Evolutionary conservation across 352 stramenopile genomes (phyloP), one percentile per base, ranked within the genome.

Genomic region (Saprolegnia parasitica): DNA sequence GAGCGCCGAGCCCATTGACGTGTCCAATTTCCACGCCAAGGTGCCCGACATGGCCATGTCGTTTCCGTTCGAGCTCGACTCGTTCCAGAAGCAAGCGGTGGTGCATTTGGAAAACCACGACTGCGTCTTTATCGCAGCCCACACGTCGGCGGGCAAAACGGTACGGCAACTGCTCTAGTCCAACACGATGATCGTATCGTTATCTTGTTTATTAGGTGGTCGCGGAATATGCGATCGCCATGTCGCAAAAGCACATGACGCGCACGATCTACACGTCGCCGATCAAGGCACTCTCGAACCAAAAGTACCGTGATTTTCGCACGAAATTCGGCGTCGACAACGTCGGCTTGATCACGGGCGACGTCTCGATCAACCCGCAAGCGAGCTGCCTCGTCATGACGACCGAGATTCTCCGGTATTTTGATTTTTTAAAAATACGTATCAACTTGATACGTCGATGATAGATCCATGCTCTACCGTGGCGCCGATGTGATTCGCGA

Each of bases 281-380:
- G 9, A 99, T 99, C 83, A 99, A 99, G 74, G 98, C 97, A 42
- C 78, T 99, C 60, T 96, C 80, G 76, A 99, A 99, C 84, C 98
- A 99, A 78, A 99, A 99, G 78, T 99, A 99, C 84, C 82, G 97
- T 26, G 97, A 99, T 75, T 82, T 99, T 42, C 85, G 98, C 72
- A 89, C 91, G 80, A 90, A 95, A 72, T 95, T 96, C 66, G 82
- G 84, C 45, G 83, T 97, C 73, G 66, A 68, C 32, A 91, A 99
- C 81, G 97, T 99, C 42, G 98, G 98, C 16, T 79, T 99, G 6
- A 99, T 99, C 95, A 99, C 98, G 6, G 98, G 98, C 47, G 97
- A 99, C 79, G 98, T 99, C 56, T 99, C 96, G 23, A 99, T 99
- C 81, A 99, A 99, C 79, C 97, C 98, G 32, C 93, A 88, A 56